A percentile compares a stretch with the other conserved stretches of the same genome.
These are phyloP conservation scores for Thalassiosira livingstoniorum DNA, from an alignment of 352 stramenopile genomes.

Conservation along the genomic window DNA sequence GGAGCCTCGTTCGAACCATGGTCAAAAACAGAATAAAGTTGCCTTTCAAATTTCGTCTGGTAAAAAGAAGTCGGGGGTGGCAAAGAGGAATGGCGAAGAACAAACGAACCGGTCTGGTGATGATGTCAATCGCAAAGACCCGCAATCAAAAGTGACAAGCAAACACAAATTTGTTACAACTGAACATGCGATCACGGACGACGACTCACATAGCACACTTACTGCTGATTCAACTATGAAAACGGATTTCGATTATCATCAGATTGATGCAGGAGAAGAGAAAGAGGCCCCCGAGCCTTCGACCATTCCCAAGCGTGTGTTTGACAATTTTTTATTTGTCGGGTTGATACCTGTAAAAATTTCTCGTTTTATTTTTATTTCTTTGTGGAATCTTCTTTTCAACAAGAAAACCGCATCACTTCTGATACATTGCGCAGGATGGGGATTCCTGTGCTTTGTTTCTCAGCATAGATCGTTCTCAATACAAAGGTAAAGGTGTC, in stretches of 20 bases:
- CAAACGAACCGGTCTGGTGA: neutral
- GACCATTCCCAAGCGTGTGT: neutral
- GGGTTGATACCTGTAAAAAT: constrained; percentile 36
- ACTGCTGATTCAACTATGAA: constrained; percentile 55
- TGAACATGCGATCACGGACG: constrained; percentile 13
- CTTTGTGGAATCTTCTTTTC: constrained; percentile 12
- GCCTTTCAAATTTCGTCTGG: too few species aligned
- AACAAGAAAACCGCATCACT: constrained; percentile 40
- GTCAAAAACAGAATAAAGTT: too few species aligned
- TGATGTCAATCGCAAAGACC: neutral
- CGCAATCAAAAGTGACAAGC: neutral
- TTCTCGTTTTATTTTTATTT: constrained; percentile 3
- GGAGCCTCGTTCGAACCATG: too few species aligned
- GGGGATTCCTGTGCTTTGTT: constrained; percentile 38
- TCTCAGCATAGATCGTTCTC: constrained; percentile 48
- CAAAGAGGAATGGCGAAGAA: neutral
- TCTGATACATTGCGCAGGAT: constrained; percentile 38
- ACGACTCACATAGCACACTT: constrained; percentile 57
- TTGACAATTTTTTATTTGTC: constrained; percentile 12
- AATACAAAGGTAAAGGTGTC: constrained; percentile 41
- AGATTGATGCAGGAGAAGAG: neutral
- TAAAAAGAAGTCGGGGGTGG: too few species aligned
- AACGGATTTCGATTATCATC: constrained; percentile 18
- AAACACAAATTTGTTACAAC: constrained; percentile 1
- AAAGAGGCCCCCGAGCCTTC: neutral